phyloP scores from a whole-genome alignment of 208 protist genomes.

The Phytomonas francai region DNA sequence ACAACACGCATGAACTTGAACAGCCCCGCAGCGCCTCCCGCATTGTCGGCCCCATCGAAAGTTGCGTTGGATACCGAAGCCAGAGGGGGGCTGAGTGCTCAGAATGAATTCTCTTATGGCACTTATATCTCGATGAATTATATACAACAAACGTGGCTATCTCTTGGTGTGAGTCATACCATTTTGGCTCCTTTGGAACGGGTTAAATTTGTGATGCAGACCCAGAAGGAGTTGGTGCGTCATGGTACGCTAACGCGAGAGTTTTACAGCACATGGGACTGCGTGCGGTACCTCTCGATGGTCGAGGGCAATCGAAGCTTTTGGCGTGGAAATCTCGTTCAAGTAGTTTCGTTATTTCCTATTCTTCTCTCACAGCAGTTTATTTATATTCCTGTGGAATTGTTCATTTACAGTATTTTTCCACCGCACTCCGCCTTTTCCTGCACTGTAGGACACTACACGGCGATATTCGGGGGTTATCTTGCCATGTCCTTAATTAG shows the following conservation, averaged over 20 bases:
- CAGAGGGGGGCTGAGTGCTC: neutral
- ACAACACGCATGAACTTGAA: neutral
- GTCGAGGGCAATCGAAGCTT: constrained; percentile 57
- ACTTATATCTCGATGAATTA: constrained; percentile 44
- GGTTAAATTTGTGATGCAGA: constrained; percentile 81
- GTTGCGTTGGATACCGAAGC: neutral
- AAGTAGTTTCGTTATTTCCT: constrained; percentile 60
- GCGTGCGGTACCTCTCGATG: constrained; percentile 36
- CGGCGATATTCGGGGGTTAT: constrained; percentile 33
- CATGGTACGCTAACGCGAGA: constrained; percentile 30
- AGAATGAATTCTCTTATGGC: neutral
- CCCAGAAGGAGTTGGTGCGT: constrained; percentile 59
- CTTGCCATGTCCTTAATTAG: constrained; percentile 41
- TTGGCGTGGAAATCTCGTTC: constrained; percentile 77
- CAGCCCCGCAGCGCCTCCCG: neutral
- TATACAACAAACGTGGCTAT: constrained; percentile 45
- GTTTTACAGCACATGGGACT: constrained; percentile 49
- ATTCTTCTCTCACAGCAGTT: constrained; percentile 61
- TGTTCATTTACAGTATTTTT: constrained; percentile 42
- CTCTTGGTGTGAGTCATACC: constrained; percentile 35
- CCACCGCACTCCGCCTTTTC: constrained; percentile 22
- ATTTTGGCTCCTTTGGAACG: constrained; percentile 70
- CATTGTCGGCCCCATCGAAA: neutral
- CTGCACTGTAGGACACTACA: constrained; percentile 42
- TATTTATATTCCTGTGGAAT: constrained; percentile 50